These are phyloP conservation scores for Corylus avellana DNA, from an alignment of 306 rosid species.

Conservation along the genomic window DNA sequence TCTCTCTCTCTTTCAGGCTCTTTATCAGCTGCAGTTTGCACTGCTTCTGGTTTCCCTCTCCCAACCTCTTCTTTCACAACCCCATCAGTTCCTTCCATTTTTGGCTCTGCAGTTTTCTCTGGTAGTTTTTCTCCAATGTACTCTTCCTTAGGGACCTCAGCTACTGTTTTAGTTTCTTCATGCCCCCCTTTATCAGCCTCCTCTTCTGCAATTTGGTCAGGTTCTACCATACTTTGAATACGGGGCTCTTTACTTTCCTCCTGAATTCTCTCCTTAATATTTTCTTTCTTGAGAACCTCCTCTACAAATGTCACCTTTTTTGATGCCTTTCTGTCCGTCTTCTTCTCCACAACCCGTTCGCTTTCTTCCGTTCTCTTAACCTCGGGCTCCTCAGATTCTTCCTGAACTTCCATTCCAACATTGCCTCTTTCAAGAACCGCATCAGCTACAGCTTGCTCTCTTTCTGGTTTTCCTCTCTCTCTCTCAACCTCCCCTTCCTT, in stretches of 20 bases:
- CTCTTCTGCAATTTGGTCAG: background rate
- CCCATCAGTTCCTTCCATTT: background rate
- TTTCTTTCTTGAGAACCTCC: background rate
- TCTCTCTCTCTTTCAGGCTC: background rate
- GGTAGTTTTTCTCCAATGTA: background rate
- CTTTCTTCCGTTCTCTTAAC: background rate
- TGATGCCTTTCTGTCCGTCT: background rate
- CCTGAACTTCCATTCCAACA: background rate
- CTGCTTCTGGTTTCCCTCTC: background rate
- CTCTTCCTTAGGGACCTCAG: no score
- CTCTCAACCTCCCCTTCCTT: constrained; percentile 35
- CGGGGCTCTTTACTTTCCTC: background rate
- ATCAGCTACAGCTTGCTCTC: background rate
- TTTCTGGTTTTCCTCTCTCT: background rate
- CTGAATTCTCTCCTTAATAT: background rate
- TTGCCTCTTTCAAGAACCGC: background rate
- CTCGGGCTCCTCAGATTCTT: background rate
- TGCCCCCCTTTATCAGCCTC: background rate
- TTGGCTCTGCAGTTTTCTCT: background rate
- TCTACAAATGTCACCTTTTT: background rate
- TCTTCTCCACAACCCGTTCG: background rate
- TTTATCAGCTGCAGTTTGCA: background rate
- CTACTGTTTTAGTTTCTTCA: background rate
- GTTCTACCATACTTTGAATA: background rate
- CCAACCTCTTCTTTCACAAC: background rate